phyloP scores from a whole-genome alignment of 768 basidiomycete species.

The Tricholoma sp. region DNA sequence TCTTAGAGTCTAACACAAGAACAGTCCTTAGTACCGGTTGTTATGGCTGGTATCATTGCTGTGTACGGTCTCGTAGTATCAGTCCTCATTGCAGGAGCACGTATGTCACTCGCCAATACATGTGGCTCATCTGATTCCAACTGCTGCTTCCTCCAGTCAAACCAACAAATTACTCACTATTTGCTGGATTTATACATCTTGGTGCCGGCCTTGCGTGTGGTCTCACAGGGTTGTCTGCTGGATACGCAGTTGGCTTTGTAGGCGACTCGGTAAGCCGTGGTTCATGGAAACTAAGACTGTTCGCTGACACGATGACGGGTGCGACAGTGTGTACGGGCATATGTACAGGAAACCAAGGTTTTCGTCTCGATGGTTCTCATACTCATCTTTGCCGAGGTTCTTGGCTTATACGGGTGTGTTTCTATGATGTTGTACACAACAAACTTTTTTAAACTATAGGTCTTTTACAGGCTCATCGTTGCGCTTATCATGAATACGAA shows the following conservation, averaged over 20 bases:
- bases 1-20: neutral
- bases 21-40: slow-evolving; percentile 91
- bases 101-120: slow-evolving; percentile 24
- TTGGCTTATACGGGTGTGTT: slow-evolving; percentile 81
- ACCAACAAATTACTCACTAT: slow-evolving; percentile 56
- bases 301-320: neutral
- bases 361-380: slow-evolving; percentile 67
- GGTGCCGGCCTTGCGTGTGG: slow-evolving; percentile 91
- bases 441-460: neutral
- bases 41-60: slow-evolving; percentile 98
- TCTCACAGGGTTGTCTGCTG: slow-evolving; percentile 86
- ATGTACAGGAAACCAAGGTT: slow-evolving; percentile 3
- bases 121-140: slow-evolving; percentile 3
- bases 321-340: slow-evolving; percentile 14
- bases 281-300: neutral
- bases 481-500: slow-evolving; percentile 89
- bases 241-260: slow-evolving; percentile 91
- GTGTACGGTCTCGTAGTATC: slow-evolving; percentile 97
- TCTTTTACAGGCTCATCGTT: slow-evolving; percentile 60
- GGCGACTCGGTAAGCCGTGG: slow-evolving; percentile 77
- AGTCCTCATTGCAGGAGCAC: slow-evolving; percentile 76
- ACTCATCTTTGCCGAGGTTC: slow-evolving; percentile 87
- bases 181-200: slow-evolving; percentile 78
- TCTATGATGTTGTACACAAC: neutral
- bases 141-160: slow-evolving; percentile 42